Evolutionary conservation across 2,329 filamentous ascomycete genomes (phyloP).

Genomic region (Chaetomium olivaceum): DNA sequence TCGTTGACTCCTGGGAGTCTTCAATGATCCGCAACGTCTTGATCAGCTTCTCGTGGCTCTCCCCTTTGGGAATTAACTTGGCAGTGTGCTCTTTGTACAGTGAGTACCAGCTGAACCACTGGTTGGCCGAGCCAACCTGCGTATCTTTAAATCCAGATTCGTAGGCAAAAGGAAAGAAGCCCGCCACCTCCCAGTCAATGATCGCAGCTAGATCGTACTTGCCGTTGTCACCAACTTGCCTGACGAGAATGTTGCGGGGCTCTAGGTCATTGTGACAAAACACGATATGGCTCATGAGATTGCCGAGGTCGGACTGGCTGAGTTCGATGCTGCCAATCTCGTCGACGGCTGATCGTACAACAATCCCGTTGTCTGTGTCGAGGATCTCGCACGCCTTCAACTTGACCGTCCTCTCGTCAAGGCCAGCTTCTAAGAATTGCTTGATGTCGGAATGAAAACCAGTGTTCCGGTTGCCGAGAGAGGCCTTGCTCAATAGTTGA

Average conservation of each 20-base stretch:
- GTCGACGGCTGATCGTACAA: background rate
- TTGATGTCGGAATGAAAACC: background rate
- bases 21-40: background rate
- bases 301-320: background rate
- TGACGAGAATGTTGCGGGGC: constrained; percentile 16
- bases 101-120: constrained; percentile 16
- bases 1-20: background rate
- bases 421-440: background rate
- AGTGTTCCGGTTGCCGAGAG: background rate
- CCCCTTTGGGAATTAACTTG: background rate
- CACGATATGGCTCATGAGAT: background rate
- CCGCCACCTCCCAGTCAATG: constrained; percentile 15
- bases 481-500: background rate
- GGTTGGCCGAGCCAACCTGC: background rate
- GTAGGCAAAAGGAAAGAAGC: constrained; percentile 15
- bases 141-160: constrained; percentile 7
- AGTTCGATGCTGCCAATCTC: background rate
- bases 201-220: constrained; percentile 13
- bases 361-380: background rate
- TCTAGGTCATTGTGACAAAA: constrained; percentile 17
- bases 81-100: constrained; percentile 11
- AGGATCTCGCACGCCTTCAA: constrained; percentile 5
- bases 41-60: constrained; percentile 7
- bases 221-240: background rate
- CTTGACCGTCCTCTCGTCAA: background rate